Base-by-base conservation (phyloP, 1,284 basidiomycete species). In the Naganishia sp. region DNA sequence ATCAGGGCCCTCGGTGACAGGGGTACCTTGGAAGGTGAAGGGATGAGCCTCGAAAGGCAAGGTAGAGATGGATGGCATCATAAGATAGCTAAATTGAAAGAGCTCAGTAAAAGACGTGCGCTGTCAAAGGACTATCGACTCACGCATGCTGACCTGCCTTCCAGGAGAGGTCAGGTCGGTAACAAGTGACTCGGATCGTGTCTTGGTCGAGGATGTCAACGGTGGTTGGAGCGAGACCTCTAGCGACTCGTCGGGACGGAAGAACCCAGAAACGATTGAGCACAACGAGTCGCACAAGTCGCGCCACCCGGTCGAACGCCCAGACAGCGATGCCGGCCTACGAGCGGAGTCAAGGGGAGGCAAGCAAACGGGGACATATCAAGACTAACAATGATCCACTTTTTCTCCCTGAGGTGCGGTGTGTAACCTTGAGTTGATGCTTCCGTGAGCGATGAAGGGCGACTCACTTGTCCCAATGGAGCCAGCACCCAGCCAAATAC, bases 251-350 rank as follows among this genome's bases (percentile, higher is more conserved):
- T 39, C 71, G 77, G 67, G 81, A 80, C 25, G 65, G 62, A 28
- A 74, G 79, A 80, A 79, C 69, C 81, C 72, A 76, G 42, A 74
- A 68, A 11, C 76, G 76, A 76, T 88, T 88, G 77, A 81, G 82
- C 32, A 81, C 71, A 49, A 85, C 70, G 6, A 87, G 71, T 23
- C 85, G 83, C 17, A 80, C 67, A 35, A 82, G 39, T 15, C 87
- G 85, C 62, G 87, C 72, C 46, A 83, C 64, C 41, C 87, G 84
- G 73, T 90, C 88, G 58, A 87, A 49, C 84, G 74, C 70, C 87
- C 76, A 76, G 13, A 77, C 67, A 6, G 68, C 67, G 15, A 77
- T 62, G 9, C 72, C 72, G n/a, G 76, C 75, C 74, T 75, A 51
- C 62, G 47, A 45, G 23, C 10, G 31, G 6, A 35, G 18, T 50